These are phyloP conservation scores for Daedaleopsis nitida DNA, from an alignment of 768 basidiomycete species.

Conservation along the genomic window DNA sequence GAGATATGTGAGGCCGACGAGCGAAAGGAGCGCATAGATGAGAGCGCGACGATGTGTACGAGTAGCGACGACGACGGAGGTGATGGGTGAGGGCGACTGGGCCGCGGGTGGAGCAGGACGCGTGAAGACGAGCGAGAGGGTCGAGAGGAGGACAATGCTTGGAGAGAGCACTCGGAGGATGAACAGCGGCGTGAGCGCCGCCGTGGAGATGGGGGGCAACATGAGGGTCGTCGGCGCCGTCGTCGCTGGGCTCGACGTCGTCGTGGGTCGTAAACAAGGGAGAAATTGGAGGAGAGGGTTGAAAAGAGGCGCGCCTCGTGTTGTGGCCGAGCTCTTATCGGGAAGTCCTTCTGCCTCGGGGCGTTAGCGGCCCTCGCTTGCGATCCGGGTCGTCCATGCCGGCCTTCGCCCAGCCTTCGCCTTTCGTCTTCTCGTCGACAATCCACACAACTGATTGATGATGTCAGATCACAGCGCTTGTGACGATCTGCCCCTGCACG, in stretches of 20 bases:
- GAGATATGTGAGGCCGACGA: constrained; percentile 73
- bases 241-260: constrained; percentile 36
- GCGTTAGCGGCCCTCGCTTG: constrained; percentile 19
- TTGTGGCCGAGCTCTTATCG: constrained; percentile 24
- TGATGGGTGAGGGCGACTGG: constrained; percentile 61
- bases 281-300: constrained; percentile 15
- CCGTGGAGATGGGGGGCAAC: constrained; percentile 13
- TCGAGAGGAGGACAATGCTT: constrained; percentile 59
- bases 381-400: constrained; percentile 15
- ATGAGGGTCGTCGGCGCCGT: constrained; percentile 31
- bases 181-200: constrained; percentile 45
- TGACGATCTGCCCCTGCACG: no score
- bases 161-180: constrained; percentile 69
- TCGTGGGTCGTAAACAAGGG: constrained; percentile 29
- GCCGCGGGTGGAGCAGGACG: constrained; percentile 43
- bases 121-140: constrained; percentile 59
- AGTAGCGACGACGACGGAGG: constrained; percentile 72
- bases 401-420: constrained; percentile 6
- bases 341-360: constrained; percentile 12
- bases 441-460: constrained; percentile 4
- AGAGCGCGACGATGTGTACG: constrained; percentile 73
- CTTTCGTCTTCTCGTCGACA: background rate
- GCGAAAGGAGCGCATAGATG: constrained; percentile 71
- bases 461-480: constrained; percentile 12
- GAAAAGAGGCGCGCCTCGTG: constrained; percentile 20